phyloP scores from a whole-genome alignment of 371 early-diverging fungal genomes.

The Rhizopus arrhizus region DNA sequence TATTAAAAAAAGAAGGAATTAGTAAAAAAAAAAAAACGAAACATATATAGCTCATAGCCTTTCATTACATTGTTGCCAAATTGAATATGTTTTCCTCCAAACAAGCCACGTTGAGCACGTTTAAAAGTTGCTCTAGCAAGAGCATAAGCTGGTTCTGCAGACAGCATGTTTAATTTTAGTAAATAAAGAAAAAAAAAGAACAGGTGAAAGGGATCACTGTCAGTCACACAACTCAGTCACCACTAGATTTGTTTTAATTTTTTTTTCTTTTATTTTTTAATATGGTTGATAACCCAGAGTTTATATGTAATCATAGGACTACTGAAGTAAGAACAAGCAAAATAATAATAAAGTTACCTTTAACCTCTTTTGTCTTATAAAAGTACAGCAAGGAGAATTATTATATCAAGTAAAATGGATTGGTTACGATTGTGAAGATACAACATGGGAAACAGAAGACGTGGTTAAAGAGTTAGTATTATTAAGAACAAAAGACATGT shows the following conservation, averaged over 20 bases:
- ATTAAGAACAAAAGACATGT: background rate
- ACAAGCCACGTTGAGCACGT: slow-evolving; percentile 64
- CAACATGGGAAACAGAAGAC: slow-evolving; percentile 29
- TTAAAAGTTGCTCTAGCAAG: slow-evolving; percentile 66
- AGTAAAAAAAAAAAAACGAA: background rate
- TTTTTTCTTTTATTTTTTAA: background rate
- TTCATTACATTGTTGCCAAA: slow-evolving; percentile 75
- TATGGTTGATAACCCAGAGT: slow-evolving; percentile 27
- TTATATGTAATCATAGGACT: slow-evolving; percentile 15
- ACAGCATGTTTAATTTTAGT: slow-evolving; percentile 31
- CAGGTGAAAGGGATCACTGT: background rate
- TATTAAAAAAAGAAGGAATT: slow-evolving; percentile 12
- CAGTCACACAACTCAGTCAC: background rate
- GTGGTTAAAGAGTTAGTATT: slow-evolving; percentile 4
- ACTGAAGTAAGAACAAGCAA: slow-evolving; percentile 9
- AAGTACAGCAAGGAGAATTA: slow-evolving; percentile 19
- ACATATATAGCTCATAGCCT: background rate
- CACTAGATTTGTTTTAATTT: background rate
- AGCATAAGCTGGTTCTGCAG: slow-evolving; percentile 48
- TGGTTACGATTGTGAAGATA: slow-evolving; percentile 26
- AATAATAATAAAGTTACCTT: background rate
- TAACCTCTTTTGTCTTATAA: background rate
- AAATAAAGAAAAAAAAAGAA: slow-evolving; percentile 14
- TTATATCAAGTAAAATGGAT: slow-evolving; percentile 28
- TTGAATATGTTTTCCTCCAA: slow-evolving; percentile 72